Base-by-base conservation (phyloP, 2,329 filamentous ascomycete species). In the Dryadomyces quercivorus region DNA sequence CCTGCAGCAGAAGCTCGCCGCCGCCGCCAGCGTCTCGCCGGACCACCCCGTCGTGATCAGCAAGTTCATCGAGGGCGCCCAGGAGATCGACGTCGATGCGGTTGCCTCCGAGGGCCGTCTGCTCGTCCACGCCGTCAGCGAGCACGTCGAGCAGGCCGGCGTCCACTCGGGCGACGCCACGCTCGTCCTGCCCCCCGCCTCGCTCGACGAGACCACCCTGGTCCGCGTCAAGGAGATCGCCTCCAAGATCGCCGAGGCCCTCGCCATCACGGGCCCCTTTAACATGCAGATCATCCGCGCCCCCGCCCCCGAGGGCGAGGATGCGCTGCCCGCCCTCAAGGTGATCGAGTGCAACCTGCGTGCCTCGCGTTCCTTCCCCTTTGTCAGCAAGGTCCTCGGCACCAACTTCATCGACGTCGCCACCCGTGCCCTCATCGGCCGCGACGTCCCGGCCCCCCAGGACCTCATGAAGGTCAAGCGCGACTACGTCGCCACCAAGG, bases 251-350 rank as follows among this genome's bases (percentile, higher is more conserved):
- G 93, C 93, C 61, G 87, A 93, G 72, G 93, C 93, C 50, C 96
- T 92, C 89, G 90, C 80, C 66, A 97, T 97, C 69, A 97, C 90
- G 20, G 93, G 93, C 54, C 93, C 93, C 56, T 98, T 97, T 82
- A 98, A 98, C 80, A 97, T 98, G 92, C 93, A 98, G 69, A 95
- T 98, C 72, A 97, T 98, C 63, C 97, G 97, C 75, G 90, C 97
- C 67, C 96, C 96, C 67, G 92, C 96, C 61, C 81, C 85, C 36
- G 83, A 88, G 56, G 86, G 86, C 50, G 22, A 88, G 56, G 86
- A 86, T 22, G 40, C 84, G 55, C 80, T 85, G 65, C 81, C 87
- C 38, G 76, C 80, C 31, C 97, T 98, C 77, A 97, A 97, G 77
- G 93, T 98, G 61, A 98, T 97, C 60, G 93, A 98, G 73, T 97